A percentile compares a stretch with the other conserved stretches of the same genome.
Evolutionary conservation across 306 rosid species (phyloP).

Genomic region (Cyclanthera cordifolia): DNA sequence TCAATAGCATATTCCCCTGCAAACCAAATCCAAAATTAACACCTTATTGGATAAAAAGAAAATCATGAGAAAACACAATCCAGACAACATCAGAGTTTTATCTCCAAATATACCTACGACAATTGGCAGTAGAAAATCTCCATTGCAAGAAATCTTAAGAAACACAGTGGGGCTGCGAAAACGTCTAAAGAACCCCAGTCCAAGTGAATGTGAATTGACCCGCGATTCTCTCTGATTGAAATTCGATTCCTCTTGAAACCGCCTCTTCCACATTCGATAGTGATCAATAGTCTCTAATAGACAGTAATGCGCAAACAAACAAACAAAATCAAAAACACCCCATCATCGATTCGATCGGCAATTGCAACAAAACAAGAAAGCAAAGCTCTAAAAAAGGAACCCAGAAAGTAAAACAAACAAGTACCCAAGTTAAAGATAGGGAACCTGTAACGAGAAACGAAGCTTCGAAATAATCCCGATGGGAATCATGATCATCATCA

Average conservation of each 20-base stretch:
- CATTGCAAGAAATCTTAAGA: conserved; percentile 87
- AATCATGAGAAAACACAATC: conserved; percentile 2
- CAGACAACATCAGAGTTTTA: not conserved
- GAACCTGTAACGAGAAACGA: conserved; percentile 80
- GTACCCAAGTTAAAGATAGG: not conserved
- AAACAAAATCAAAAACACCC: not conserved
- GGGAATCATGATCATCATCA: conserved; percentile 37
- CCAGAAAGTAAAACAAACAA: not conserved
- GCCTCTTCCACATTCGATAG: conserved; percentile 51
- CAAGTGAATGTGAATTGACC: conserved; percentile 24
- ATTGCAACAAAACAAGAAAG: not conserved
- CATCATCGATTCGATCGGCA: not conserved
- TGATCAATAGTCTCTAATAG: conserved; percentile 76
- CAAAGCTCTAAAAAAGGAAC: not conserved
- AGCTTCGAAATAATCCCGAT: conserved; percentile 58
- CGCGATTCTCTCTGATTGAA: conserved; percentile 18
- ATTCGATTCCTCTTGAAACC: conserved; percentile 39
- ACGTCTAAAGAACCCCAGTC: conserved; percentile 45
- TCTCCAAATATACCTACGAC: conserved; percentile 64
- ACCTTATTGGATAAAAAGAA: not conserved
- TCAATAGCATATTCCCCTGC: conserved; percentile 73
- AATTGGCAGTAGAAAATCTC: conserved; percentile 79
- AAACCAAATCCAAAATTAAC: conserved; percentile 17
- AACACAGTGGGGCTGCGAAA: conserved; percentile 83
- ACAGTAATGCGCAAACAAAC: not conserved